Conservation (phyloP, 164 flowering plant species). For the Piper betle region DNA sequence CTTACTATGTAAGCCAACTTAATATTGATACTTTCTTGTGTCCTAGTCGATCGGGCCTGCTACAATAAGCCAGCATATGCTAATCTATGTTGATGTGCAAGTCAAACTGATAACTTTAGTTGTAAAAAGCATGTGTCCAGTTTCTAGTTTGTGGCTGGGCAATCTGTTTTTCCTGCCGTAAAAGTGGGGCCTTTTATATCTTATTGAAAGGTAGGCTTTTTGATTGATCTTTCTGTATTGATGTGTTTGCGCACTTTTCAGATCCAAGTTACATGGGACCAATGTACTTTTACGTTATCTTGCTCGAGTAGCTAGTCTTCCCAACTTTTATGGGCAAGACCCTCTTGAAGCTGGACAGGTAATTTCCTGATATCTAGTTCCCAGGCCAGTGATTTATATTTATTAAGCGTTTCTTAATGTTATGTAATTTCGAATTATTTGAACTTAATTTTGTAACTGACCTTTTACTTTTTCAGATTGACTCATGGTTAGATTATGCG, state of each 20-base stretch:
- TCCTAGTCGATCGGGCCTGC: too few species aligned
- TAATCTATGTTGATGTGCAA: not conserved
- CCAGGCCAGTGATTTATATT: not conserved
- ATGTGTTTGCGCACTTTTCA: conserved; percentile 1
- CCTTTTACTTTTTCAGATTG: conserved; percentile 45
- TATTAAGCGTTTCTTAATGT: too few species aligned
- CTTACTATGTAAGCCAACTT: too few species aligned
- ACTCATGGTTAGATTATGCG: conserved; percentile 68
- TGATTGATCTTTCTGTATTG: not conserved
- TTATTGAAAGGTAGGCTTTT: not conserved
- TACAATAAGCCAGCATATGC: not conserved
- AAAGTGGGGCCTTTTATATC: too few species aligned
- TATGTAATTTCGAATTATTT: too few species aligned
- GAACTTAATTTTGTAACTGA: too few species aligned
- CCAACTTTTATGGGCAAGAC: conserved; percentile 37
- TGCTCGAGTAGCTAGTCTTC: conserved; percentile 37
- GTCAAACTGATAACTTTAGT: not conserved
- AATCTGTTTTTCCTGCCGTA: not conserved
- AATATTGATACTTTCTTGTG: too few species aligned
- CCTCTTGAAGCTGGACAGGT: conserved; percentile 56
- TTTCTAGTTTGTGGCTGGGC: not conserved
- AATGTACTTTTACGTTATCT: conserved; percentile 44
- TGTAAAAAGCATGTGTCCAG: too few species aligned
- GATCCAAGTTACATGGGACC: conserved; percentile 43
- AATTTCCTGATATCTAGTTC: conserved; percentile 1